phyloP scores from a whole-genome alignment of 257 asterid genomes.

The Salvia hispanica region DNA sequence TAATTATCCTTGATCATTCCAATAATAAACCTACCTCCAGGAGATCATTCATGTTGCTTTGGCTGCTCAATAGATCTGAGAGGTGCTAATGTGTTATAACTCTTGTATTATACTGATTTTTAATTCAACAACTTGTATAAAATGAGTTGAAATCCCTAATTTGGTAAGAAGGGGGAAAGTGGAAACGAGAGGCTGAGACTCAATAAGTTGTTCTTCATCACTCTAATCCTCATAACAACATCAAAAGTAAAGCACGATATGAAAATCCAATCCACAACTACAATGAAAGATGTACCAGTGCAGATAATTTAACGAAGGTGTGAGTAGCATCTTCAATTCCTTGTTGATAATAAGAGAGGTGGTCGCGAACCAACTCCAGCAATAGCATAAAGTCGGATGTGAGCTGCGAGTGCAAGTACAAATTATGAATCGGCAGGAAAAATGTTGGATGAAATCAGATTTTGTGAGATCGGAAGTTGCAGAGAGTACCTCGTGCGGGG shows the following conservation, averaged over 20 bases:
- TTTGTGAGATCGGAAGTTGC: neutral
- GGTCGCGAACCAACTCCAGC: slow-evolving; percentile 61
- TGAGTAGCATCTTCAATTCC: slow-evolving; percentile 39
- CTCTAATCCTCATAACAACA: slow-evolving; percentile 14
- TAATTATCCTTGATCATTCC: slow-evolving; percentile 10
- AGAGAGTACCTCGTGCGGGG: slow-evolving; percentile 67
- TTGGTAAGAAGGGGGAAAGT: slow-evolving; percentile 1
- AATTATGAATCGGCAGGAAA: neutral
- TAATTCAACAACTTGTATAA: neutral
- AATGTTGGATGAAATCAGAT: slow-evolving; percentile 21
- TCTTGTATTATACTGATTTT: too few relatives aligned
- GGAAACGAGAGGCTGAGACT: neutral
- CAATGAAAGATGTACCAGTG: slow-evolving; percentile 39
- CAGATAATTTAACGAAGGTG: slow-evolving; percentile 39
- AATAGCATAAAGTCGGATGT: slow-evolving; percentile 65
- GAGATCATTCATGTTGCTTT: neutral
- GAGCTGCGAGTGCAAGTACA: slow-evolving; percentile 44
- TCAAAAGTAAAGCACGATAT: slow-evolving; percentile 11
- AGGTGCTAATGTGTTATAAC: neutral
- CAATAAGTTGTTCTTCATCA: neutral
- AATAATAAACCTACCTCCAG: neutral
- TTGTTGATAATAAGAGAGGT: slow-evolving; percentile 36
- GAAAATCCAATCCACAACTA: slow-evolving; percentile 1
- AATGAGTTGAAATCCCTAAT: neutral
- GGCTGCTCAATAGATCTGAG: neutral